Percentiles rank a stretch among this genome's conserved stretches.
Conservation (phyloP, 352 stramenopile species). For the Phytophthora colocasiae region DNA sequence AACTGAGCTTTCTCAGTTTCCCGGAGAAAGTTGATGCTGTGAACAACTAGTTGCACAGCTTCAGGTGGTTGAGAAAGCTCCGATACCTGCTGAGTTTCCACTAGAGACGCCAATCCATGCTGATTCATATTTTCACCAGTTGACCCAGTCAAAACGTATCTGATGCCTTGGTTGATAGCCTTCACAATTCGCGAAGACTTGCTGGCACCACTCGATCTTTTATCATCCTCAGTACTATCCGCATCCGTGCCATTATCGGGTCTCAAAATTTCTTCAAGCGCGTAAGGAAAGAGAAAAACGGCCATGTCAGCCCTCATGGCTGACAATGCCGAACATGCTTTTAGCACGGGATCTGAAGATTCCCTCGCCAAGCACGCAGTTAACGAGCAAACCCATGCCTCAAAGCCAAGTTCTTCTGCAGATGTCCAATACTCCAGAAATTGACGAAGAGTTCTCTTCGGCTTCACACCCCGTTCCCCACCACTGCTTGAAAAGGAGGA, state of each 20-base stretch:
- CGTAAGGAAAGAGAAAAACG: conserved; percentile 82
- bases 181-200: conserved; percentile 17
- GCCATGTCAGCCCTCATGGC: conserved; percentile 61
- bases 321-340: conserved; percentile 50
- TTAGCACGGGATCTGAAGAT: conserved; percentile 58
- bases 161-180: conserved; percentile 53
- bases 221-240: background rate
- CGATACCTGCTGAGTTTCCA: background rate
- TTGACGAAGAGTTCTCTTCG: conserved; percentile 24
- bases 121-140: conserved; percentile 2
- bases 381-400: conserved; percentile 66
- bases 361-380: conserved; percentile 48
- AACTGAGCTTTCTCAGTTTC: conserved; percentile 79
- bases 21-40: conserved; percentile 84
- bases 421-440: conserved; percentile 54
- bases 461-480: background rate
- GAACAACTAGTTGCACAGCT: conserved; percentile 74
- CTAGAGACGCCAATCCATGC: background rate
- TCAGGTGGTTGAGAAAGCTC: conserved; percentile 39
- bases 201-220: conserved; percentile 1
- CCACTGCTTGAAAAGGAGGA: conserved; percentile 14
- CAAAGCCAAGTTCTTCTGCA: conserved; percentile 44
- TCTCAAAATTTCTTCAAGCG: conserved; percentile 50
- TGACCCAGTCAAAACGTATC: conserved; percentile 42
- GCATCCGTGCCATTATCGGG: conserved; percentile 4